Percentiles rank a stretch among this genome's conserved stretches.
These are phyloP conservation scores for Ophiostoma ulmi DNA, from an alignment of 2,329 filamentous ascomycete species.

Conservation along the genomic window DNA sequence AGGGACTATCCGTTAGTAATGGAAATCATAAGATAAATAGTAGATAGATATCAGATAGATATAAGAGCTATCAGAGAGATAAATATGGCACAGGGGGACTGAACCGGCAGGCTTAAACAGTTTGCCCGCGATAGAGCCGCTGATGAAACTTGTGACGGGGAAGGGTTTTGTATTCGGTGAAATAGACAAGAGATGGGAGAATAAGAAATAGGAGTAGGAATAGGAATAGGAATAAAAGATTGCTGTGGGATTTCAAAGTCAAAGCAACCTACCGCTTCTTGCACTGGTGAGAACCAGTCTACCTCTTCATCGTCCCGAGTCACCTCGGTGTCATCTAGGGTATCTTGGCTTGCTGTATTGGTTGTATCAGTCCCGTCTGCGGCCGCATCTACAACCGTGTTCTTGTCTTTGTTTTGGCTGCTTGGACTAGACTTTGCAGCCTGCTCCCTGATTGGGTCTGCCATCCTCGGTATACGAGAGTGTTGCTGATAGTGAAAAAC, in stretches of 20 bases:
- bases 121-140: conserved; percentile 15
- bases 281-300: conserved; percentile 46
- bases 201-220: not conserved
- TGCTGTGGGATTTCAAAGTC: not conserved
- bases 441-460: conserved; percentile 1
- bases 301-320: conserved; percentile 33
- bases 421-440: not conserved
- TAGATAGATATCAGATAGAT: not conserved
- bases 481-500: not conserved
- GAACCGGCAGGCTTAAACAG: not conserved
- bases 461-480: not conserved
- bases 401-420: not conserved
- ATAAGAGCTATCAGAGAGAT: not conserved
- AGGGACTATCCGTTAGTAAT: conserved; percentile 47
- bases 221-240: not conserved
- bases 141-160: not conserved
- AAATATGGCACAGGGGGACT: not conserved
- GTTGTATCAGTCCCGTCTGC: too few species aligned
- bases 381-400: not conserved
- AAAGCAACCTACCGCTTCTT: conserved; percentile 40
- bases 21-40: not conserved
- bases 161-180: not conserved
- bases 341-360: not conserved
- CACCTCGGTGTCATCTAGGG: conserved; percentile 28
- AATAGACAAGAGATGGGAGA: not conserved